phyloP scores from a whole-genome alignment of 2,329 filamentous ascomycete species.

The Ascochyta clinopodiicola region DNA sequence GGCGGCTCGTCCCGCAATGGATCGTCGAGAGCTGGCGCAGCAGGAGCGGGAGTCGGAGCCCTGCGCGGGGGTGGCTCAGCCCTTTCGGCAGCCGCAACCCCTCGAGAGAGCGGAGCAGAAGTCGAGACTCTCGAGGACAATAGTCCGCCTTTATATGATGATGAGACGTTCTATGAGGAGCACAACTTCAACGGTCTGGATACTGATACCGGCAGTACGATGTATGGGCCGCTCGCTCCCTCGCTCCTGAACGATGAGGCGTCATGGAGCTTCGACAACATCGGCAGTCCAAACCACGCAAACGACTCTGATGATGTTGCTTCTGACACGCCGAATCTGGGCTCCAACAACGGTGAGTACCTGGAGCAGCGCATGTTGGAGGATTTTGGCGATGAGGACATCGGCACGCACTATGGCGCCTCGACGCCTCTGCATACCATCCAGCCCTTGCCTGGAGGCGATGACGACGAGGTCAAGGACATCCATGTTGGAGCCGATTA shows the following conservation, averaged over 20 bases:
- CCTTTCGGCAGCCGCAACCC: constrained; percentile 42
- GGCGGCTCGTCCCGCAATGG: constrained; percentile 86
- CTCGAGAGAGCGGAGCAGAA: constrained; percentile 44
- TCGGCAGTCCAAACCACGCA: constrained; percentile 4
- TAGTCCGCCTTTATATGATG: constrained; percentile 23
- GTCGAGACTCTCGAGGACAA: constrained; percentile 41
- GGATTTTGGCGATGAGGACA: constrained; percentile 41
- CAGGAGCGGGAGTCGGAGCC: constrained; percentile 66
- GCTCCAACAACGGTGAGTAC: constrained; percentile 27
- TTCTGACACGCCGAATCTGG: constrained; percentile 31
- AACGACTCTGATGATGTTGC: constrained; percentile 29
- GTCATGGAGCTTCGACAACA: constrained; percentile 32
- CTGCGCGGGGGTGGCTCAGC: constrained; percentile 46
- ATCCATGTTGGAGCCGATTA: constrained; percentile 15
- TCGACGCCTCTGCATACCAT: constrained; percentile 33
- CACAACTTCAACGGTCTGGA: constrained; percentile 23
- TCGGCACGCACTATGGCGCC: constrained; percentile 18
- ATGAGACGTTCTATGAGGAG: constrained; percentile 37
- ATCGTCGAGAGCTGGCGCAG: constrained; percentile 88
- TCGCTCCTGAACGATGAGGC: constrained; percentile 15
- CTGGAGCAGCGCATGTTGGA: constrained; percentile 30
- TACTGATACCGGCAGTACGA: constrained; percentile 3
- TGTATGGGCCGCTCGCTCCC: constrained; percentile 19
- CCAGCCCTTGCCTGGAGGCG: constrained; percentile 16
- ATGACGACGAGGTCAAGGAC: constrained; percentile 35